Base-by-base conservation (phyloP, 1,284 basidiomycete genomes). In the Marasmius fiardii region DNA sequence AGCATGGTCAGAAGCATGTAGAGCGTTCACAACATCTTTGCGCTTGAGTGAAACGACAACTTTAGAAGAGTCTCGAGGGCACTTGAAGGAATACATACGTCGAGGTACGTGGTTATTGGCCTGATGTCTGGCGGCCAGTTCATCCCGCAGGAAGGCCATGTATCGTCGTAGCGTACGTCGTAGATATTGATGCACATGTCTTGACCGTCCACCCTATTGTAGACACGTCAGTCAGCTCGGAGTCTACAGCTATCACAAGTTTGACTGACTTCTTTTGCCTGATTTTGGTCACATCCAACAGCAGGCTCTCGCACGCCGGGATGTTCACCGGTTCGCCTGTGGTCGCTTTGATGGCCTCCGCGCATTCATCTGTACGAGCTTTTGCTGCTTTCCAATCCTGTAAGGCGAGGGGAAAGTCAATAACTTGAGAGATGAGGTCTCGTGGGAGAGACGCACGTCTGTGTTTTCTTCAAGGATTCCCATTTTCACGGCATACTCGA, bases 61-160 rank as follows among this genome's bases (percentile, higher is more conserved):
- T 11, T 51, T 37, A 35, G 33, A 16, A 12, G 20, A 5, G n/a
- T 44, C 11, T 8, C 24, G n/a, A 33, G 4, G 1, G 14, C 10
- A 31, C 23, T 18, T 28, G 49, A 23, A 37, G 56, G 12, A 37
- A 24, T 11, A 75, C 90, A 56, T 68, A 95, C 93, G 24, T 81
- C 83, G 12, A 99, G 82, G 67, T 95, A 98, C 3, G 76, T 73
- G 43, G 87, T 89, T 37, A 98, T 79, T 48, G 88, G 84, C 8
- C 77, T 70, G 23, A 99, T 81, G 61, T 94, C 93, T n/a, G 88
- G 86, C 3, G 96, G 96, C 96, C 96, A 99, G 71, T 96, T 96
- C 93, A 98, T 92, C 1, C 96, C 96, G 70, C 96, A 99, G 2
- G 85, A 88, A n/a, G 95, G 95, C 47, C 71, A 76, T 12, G 79